These are phyloP conservation scores for Sanghuangporus sanghuang DNA, from an alignment of 1,284 basidiomycete genomes.

Conservation along the genomic window DNA sequence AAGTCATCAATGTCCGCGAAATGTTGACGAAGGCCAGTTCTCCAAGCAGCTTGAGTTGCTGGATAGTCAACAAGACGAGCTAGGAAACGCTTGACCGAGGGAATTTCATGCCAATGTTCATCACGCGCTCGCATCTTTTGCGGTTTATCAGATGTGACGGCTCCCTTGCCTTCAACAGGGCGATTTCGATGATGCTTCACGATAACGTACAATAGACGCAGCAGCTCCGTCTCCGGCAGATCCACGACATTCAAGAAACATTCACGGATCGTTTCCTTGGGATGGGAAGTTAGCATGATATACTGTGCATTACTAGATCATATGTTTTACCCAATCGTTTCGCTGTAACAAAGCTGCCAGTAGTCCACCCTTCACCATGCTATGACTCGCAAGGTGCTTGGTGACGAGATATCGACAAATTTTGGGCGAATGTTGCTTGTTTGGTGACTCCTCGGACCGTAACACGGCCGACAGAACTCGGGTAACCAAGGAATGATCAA, in stretches of 20 bases:
- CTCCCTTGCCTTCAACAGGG: constrained; percentile 27
- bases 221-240: constrained; percentile 55
- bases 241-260: constrained; percentile 53
- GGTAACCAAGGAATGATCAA: constrained; percentile 52
- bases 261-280: constrained; percentile 48
- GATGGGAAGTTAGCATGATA: neutral
- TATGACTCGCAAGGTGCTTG: constrained; percentile 45
- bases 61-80: constrained; percentile 46
- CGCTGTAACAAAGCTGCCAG: constrained; percentile 43
- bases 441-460: constrained; percentile 32
- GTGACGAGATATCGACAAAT: constrained; percentile 52
- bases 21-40: constrained; percentile 49
- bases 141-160: constrained; percentile 53
- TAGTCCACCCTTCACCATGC: constrained; percentile 56
- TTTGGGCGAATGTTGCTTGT: constrained; percentile 43
- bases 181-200: constrained; percentile 31
- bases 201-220: constrained; percentile 44
- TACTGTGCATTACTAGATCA: neutral
- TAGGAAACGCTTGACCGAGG: constrained; percentile 46
- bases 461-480: constrained; percentile 46
- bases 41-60: constrained; percentile 45
- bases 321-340: constrained; percentile 59
- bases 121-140: neutral
- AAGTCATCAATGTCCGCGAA: constrained; percentile 51
- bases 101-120: neutral